Conservation (phyloP, 2,329 filamentous ascomycete species). For the Ophiostoma pallidulum region DNA sequence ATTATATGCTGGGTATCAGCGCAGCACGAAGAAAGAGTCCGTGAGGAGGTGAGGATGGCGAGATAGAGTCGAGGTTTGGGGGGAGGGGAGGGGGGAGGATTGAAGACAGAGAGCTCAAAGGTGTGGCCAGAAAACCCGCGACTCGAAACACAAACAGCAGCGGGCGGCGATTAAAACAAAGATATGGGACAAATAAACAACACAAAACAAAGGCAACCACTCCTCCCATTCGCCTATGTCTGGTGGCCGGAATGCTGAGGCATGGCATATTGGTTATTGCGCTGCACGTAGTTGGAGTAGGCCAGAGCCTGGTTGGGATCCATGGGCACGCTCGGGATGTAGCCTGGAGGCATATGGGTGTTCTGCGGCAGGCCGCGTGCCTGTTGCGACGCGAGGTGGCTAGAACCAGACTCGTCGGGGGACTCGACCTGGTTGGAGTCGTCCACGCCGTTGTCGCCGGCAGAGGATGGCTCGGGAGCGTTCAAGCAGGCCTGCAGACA, state of each 20-base stretch:
- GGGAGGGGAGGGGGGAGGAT: conserved; percentile 15
- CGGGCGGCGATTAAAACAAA: neutral
- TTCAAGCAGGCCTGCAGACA: conserved; percentile 76
- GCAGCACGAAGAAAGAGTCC: conserved; percentile 21
- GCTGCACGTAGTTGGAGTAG: conserved; percentile 75
- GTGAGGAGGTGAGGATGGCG: neutral
- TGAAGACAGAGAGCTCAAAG: neutral
- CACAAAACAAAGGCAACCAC: neutral
- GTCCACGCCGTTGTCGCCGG: conserved; percentile 73
- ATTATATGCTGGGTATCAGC: conserved; percentile 53
- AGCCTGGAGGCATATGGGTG: conserved; percentile 54
- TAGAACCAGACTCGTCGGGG: conserved; percentile 75
- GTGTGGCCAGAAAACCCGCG: neutral
- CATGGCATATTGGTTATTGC: conserved; percentile 67
- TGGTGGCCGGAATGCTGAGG: conserved; percentile 76
- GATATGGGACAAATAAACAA: neutral
- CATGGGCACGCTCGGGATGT: conserved; percentile 55
- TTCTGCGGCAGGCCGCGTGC: conserved; percentile 55
- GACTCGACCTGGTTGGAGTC: conserved; percentile 73
- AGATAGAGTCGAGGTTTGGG: too few species aligned
- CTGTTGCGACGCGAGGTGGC: conserved; percentile 61
- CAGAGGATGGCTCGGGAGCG: conserved; percentile 78
- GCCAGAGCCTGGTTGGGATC: conserved; percentile 71
- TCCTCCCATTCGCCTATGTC: conserved; percentile 37
- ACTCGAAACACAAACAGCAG: neutral